These are phyloP conservation scores for Plasmodium gaboni DNA, from an alignment of 169 alveolate genomes.

Conservation along the genomic window DNA sequence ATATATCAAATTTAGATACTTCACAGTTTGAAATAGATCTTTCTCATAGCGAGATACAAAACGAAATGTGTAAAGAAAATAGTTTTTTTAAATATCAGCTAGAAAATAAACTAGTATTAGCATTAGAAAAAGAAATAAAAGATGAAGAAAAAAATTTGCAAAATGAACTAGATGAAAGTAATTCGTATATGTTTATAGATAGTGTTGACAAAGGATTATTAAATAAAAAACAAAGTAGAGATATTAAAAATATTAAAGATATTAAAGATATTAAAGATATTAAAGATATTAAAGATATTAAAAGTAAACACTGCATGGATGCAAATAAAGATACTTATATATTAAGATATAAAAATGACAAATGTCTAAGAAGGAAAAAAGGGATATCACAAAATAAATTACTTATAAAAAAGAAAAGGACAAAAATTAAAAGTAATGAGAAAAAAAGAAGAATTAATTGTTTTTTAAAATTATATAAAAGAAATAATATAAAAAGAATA, in stretches of 20 bases:
- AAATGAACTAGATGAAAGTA: background rate
- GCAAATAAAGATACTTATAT: background rate
- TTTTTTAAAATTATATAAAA: no score
- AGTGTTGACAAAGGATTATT: background rate
- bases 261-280: background rate
- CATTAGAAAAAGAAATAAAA: conserved; percentile 24
- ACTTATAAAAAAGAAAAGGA: no score
- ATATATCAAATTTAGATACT: no score
- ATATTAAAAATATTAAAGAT: background rate
- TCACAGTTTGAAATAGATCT: no score
- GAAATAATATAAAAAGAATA: no score
- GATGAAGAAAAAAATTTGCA: conserved; percentile 25
- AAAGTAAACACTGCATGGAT: background rate
- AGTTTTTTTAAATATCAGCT: conserved; percentile 12
- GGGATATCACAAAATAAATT: no score
- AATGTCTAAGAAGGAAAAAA: no score
- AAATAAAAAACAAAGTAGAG: background rate
- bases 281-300: background rate
- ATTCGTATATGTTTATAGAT: background rate
- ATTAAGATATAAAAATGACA: no score
- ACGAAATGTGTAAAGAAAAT: conserved; percentile 18
- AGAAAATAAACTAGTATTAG: conserved; percentile 24
- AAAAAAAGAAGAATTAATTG: no score
- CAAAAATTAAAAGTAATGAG: no score
- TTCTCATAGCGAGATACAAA: background rate